These are phyloP conservation scores for Rhodotorula sp. DNA, from an alignment of 1,284 basidiomycete species.

Conservation along the genomic window DNA sequence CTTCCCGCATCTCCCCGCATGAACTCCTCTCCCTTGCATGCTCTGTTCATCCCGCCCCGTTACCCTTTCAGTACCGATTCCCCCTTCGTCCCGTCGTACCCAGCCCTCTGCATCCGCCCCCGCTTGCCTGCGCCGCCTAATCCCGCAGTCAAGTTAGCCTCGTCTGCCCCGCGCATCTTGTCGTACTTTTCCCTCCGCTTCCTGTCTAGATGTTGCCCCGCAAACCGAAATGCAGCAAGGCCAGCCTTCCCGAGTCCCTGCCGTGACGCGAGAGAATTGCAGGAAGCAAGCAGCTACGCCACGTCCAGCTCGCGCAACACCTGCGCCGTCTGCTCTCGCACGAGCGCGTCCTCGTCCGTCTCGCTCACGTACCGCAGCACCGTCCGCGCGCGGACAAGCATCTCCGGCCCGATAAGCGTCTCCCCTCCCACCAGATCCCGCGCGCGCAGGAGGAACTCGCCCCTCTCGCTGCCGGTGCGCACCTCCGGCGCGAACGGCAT, in stretches of 20 bases:
- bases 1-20: no score
- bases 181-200: no score
- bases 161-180: no score
- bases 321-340: slow-evolving; percentile 77
- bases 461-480: background rate
- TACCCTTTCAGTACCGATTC: background rate
- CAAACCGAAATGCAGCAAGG: no score
- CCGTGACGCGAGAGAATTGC: background rate
- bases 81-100: background rate
- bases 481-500: slow-evolving; percentile 31
- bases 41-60: background rate
- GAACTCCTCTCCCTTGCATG: no score
- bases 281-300: background rate
- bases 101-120: background rate
- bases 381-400: slow-evolving; percentile 58
- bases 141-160: background rate
- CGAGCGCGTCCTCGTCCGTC: slow-evolving; percentile 72
- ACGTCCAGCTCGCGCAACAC: slow-evolving; percentile 56
- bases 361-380: slow-evolving; percentile 70
- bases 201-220: no score
- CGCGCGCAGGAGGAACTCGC: slow-evolving; percentile 3
- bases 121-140: background rate
- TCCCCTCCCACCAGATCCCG: background rate
- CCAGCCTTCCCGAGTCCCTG: no score
- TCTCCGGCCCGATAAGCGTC: slow-evolving; percentile 44